Conservation (phyloP, 2,329 filamentous ascomycete species). For the Xylaria hypoxylon region DNA sequence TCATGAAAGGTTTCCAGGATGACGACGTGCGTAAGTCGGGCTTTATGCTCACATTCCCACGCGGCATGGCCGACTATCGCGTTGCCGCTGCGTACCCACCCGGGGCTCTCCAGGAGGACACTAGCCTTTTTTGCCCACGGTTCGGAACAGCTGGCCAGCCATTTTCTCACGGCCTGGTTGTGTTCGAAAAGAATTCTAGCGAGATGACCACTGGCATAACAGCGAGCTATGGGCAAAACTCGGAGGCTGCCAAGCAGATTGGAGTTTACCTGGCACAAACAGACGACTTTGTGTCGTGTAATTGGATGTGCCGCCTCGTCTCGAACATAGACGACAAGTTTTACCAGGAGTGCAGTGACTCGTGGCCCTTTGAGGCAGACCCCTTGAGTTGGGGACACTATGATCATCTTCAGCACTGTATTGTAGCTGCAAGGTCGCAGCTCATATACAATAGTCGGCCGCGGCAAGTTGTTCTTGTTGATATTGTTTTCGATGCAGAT, state of each 20-base stretch:
- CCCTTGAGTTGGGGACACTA: slow-evolving; percentile 14
- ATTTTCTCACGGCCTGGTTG: slow-evolving; percentile 24
- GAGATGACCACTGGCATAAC: neutral
- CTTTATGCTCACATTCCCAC: slow-evolving; percentile 29
- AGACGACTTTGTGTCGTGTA: slow-evolving; percentile 14
- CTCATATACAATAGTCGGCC: slow-evolving; percentile 12
- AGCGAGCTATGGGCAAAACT: neutral
- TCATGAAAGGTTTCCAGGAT: slow-evolving; percentile 27
- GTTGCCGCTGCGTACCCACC: slow-evolving; percentile 12
- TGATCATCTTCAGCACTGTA: slow-evolving; percentile 21
- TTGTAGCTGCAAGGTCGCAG: slow-evolving; percentile 25
- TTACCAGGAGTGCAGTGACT: slow-evolving; percentile 1
- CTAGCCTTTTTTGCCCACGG: slow-evolving; percentile 20
- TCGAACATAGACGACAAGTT: slow-evolving; percentile 15
- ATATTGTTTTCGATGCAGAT: slow-evolving; percentile 23
- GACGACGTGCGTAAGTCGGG: slow-evolving; percentile 24
- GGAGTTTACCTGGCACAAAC: slow-evolving; percentile 28
- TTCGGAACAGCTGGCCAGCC: slow-evolving; percentile 1
- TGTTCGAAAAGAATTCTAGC: slow-evolving; percentile 14
- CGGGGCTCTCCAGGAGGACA: slow-evolving; percentile 23
- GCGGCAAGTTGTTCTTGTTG: slow-evolving; percentile 23
- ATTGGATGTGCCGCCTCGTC: slow-evolving; percentile 30
- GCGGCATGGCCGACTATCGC: slow-evolving; percentile 21
- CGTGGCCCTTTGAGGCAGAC: slow-evolving; percentile 25
- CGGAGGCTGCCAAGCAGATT: slow-evolving; percentile 4